phyloP scores from a whole-genome alignment of 1,139 yeast genomes.

The Debaryomyces psychrophilus region DNA sequence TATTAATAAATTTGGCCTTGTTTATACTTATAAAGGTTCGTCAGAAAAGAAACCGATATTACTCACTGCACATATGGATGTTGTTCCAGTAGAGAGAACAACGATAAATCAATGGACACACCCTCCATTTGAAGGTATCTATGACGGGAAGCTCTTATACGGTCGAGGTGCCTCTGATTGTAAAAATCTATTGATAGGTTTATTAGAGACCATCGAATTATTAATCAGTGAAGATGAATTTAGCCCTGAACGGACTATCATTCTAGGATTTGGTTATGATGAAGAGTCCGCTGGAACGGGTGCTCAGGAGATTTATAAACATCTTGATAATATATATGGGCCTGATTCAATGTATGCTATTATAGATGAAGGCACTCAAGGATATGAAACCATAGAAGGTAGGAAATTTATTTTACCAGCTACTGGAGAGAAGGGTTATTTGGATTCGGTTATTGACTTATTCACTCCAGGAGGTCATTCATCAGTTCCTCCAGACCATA shows the following conservation, averaged over 20 bases:
- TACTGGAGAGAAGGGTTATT: slow-evolving; percentile 52
- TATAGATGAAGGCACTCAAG: slow-evolving; percentile 50
- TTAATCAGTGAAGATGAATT: slow-evolving; percentile 38
- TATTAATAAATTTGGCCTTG: slow-evolving; percentile 36
- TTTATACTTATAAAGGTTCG: slow-evolving; percentile 42
- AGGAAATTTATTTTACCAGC: slow-evolving; percentile 57
- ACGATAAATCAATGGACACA: slow-evolving; percentile 45
- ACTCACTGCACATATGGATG: slow-evolving; percentile 54
- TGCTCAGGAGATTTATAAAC: slow-evolving; percentile 34
- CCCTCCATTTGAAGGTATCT: slow-evolving; percentile 48
- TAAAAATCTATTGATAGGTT: slow-evolving; percentile 45
- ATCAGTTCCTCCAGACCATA: slow-evolving; percentile 51
- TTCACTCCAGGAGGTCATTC: slow-evolving; percentile 54
- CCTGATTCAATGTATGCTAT: slow-evolving; percentile 43
- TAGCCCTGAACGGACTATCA: slow-evolving; percentile 43
- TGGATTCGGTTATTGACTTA: slow-evolving; percentile 41
- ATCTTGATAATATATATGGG: slow-evolving; percentile 39
- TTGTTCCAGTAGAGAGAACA: slow-evolving; percentile 49
- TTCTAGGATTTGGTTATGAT: slow-evolving; percentile 52
- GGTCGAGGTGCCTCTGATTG: slow-evolving; percentile 56
- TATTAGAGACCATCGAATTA: slow-evolving; percentile 46
- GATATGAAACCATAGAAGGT: slow-evolving; percentile 42
- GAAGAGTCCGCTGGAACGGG: slow-evolving; percentile 50
- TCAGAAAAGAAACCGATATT: slow-evolving; percentile 40
- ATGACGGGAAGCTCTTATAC: slow-evolving; percentile 41